phyloP scores from a whole-genome alignment of 2,329 filamentous ascomycete species.

The Aspergillus proliferans region DNA sequence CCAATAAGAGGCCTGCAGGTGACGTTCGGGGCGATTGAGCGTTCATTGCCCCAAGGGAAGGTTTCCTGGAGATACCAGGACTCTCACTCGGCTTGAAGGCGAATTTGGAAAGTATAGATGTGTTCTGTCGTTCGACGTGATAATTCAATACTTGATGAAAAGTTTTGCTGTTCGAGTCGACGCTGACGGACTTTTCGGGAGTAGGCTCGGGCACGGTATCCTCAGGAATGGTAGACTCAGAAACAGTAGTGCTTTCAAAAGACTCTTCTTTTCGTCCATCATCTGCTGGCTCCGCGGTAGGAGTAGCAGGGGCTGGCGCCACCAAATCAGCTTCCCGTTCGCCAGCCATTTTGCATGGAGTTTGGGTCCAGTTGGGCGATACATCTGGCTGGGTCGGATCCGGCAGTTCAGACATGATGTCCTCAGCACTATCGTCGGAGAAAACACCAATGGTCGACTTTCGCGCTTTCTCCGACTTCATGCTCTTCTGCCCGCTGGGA shows the following conservation, averaged over 20 bases:
- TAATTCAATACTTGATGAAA: slow-evolving; percentile 32
- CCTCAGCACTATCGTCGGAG: slow-evolving; percentile 49
- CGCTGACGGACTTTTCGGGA: slow-evolving; percentile 6
- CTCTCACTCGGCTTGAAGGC: slow-evolving; percentile 20
- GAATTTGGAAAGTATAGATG: slow-evolving; percentile 30
- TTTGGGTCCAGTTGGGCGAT: neutral
- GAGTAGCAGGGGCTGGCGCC: neutral
- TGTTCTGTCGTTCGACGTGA: slow-evolving; percentile 33
- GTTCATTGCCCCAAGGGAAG: neutral
- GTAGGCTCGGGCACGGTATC: neutral
- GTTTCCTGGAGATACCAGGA: neutral
- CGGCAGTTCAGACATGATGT: slow-evolving; percentile 43
- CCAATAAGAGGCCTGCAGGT: neutral
- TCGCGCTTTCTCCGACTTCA: slow-evolving; percentile 35
- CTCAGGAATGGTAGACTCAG: neutral
- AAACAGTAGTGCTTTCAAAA: neutral
- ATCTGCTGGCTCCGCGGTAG: neutral
- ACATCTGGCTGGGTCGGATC: slow-evolving; percentile 19
- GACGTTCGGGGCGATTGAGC: neutral
- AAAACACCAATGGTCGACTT: slow-evolving; percentile 44
- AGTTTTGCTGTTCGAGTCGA: slow-evolving; percentile 14
- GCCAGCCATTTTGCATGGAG: neutral
- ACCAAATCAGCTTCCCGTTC: neutral
- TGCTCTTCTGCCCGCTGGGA: slow-evolving; percentile 32
- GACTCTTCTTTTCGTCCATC: neutral